phyloP scores from a whole-genome alignment of 495 filamentous ascomycete genomes.

The Daldinia caldariorum region DNA sequence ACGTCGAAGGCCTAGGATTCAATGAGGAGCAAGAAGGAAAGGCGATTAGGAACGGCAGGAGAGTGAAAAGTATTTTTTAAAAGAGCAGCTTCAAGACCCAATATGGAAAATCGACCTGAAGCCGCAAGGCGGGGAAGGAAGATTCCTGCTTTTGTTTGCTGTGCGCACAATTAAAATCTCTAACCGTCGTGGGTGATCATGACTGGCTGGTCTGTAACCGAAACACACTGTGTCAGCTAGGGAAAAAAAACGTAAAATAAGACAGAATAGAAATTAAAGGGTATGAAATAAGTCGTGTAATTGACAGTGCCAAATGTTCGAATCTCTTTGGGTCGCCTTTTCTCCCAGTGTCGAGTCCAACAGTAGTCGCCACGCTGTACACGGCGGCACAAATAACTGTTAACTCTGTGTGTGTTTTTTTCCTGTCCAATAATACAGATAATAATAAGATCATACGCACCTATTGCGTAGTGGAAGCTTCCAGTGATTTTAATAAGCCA shows the following conservation, averaged over 20 bases:
- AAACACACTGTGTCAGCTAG: slow-evolving; percentile 32
- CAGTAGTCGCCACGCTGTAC: slow-evolving; percentile 39
- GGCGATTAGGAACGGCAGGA: neutral
- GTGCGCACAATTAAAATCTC: slow-evolving; percentile 33
- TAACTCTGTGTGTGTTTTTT: neutral
- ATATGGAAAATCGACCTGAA: slow-evolving; percentile 14
- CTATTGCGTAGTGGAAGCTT: neutral
- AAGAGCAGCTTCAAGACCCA: neutral
- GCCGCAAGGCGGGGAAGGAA: slow-evolving; percentile 30
- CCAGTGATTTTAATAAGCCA: neutral
- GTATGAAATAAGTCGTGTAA: slow-evolving; percentile 37
- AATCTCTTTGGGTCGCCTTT: slow-evolving; percentile 32
- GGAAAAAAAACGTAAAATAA: slow-evolving; percentile 7
- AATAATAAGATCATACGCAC: slow-evolving; percentile 13
- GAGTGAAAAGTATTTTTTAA: slow-evolving; percentile 7
- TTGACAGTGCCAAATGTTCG: slow-evolving; percentile 37
- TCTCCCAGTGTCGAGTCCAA: slow-evolving; percentile 22
- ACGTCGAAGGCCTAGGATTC: slow-evolving; percentile 24
- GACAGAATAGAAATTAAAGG: slow-evolving; percentile 14
- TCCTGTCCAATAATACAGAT: neutral
- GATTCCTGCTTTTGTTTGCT: slow-evolving; percentile 26
- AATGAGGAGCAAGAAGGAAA: neutral
- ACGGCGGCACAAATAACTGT: slow-evolving; percentile 35
- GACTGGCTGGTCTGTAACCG: slow-evolving; percentile 34
- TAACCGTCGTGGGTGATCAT: slow-evolving; percentile 38